These are phyloP conservation scores for Zymoseptoria ardabiliae DNA, from an alignment of 2,329 filamentous ascomycete species.

Conservation along the genomic window DNA sequence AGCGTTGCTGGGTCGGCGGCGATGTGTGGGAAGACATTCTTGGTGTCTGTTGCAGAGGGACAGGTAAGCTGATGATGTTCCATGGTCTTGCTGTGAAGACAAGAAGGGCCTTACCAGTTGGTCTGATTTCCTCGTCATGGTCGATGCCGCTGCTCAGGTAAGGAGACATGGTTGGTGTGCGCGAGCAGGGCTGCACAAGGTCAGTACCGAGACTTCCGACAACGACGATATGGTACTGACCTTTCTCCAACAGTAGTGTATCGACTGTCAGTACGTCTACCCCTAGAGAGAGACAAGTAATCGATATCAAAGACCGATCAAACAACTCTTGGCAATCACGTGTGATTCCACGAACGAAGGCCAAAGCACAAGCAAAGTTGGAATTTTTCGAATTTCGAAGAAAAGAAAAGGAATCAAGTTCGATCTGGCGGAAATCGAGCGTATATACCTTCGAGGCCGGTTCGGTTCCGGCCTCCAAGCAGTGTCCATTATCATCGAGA, in stretches of 20 bases:
- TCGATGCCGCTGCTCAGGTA: constrained; percentile 11
- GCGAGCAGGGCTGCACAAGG: too few species aligned
- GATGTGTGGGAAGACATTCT: constrained; percentile 21
- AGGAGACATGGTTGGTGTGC: constrained; percentile 18
- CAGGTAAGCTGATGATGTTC: neutral
- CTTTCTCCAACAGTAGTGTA: neutral
- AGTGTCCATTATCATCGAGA: neutral
- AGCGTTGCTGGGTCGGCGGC: constrained; percentile 21
- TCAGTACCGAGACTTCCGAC: neutral
- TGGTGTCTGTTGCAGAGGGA: constrained; percentile 4
- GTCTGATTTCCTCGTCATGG: constrained; percentile 4
- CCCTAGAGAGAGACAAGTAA: neutral
- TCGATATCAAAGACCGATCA: neutral
- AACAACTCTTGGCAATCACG: constrained; percentile 2
- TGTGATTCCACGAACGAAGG: neutral
- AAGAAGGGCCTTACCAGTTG: neutral
- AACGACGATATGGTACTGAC: neutral
- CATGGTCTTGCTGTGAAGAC: neutral
- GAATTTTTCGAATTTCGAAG: neutral
- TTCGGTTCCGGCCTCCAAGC: constrained; percentile 10
- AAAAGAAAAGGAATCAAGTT: constrained; percentile 13
- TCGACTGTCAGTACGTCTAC: neutral
- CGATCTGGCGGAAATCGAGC: constrained; percentile 8
- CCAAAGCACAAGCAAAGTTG: neutral
- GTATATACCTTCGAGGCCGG: constrained; percentile 21